Evolutionary conservation across 169 alveolate genomes (phyloP).

Genomic region (Eimeria maxima): DNA sequence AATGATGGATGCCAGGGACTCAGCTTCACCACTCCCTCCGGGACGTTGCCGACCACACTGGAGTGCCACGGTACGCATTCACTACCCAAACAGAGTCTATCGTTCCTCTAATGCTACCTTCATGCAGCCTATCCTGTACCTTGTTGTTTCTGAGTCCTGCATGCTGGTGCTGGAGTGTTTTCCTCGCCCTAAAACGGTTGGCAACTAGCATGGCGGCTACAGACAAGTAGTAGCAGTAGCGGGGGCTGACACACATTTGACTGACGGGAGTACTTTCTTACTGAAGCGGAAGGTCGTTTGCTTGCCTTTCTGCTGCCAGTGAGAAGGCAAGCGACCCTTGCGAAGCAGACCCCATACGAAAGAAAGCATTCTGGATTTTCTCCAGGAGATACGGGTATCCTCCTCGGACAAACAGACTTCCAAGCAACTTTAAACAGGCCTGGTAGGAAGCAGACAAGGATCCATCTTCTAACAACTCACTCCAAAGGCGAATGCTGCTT

Average conservation of each 20-base stretch:
- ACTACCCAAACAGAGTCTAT: neutral
- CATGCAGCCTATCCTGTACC: neutral
- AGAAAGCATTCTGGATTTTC: neutral
- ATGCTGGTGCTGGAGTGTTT: neutral
- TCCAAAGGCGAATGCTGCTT: neutral
- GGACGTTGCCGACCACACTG: neutral
- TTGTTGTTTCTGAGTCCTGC: neutral
- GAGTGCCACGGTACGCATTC: conserved; percentile 17
- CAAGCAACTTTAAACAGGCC: conserved; percentile 35
- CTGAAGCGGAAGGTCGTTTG: neutral
- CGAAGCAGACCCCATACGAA: conserved; percentile 56
- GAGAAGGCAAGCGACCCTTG: neutral
- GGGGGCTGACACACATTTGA: neutral
- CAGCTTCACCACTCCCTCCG: conserved; percentile 8
- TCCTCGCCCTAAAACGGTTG: neutral
- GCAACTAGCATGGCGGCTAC: neutral
- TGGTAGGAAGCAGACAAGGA: neutral
- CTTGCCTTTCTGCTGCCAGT: conserved; percentile 12
- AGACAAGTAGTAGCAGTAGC: neutral
- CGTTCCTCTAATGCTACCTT: neutral
- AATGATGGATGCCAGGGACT: neutral
- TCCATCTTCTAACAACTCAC: neutral
- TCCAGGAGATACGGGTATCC: conserved; percentile 51
- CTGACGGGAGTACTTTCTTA: no score
- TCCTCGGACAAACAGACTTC: conserved; percentile 64